Percentiles rank a stretch among this genome's conserved stretches.
phyloP scores from a whole-genome alignment of 1,139 yeast genomes.

The Nakaseomyces nivariensis region DNA sequence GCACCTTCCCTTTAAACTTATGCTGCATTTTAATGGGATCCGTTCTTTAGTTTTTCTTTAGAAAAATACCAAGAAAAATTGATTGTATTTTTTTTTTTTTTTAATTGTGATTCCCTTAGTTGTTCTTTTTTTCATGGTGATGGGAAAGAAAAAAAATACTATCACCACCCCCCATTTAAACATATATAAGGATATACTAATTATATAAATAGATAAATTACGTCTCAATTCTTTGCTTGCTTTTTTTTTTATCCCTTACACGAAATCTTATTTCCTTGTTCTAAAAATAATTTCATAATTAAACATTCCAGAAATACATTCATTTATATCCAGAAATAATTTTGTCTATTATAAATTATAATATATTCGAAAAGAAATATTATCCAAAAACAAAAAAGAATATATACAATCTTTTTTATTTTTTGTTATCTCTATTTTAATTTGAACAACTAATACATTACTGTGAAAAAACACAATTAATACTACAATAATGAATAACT shows the following conservation, averaged over 20 bases:
- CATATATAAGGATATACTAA: neutral
- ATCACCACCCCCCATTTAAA: neutral
- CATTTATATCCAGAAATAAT: neutral
- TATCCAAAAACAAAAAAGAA: neutral
- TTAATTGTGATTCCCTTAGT: too few relatives aligned
- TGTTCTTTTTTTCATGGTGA: too few relatives aligned
- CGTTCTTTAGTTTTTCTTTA: neutral
- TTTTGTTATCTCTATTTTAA: too few relatives aligned
- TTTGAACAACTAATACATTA: too few relatives aligned
- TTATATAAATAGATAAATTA: neutral
- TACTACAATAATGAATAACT: neutral
- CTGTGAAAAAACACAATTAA: too few relatives aligned
- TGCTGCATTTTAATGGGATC: neutral
- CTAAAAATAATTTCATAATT: neutral
- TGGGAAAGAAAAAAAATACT: neutral
- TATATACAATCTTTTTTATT: neutral
- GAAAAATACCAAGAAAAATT: neutral
- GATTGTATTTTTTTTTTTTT: too few relatives aligned
- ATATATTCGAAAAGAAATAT: neutral
- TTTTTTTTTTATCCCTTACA: neutral
- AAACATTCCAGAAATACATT: neutral
- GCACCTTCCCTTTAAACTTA: too few relatives aligned
- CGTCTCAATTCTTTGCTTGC: neutral
- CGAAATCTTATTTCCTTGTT: neutral
- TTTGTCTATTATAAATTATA: neutral